Percentiles rank a stretch among this genome's conserved stretches.
Conservation (phyloP, 192 early-diverging fungal species). For the Coemansia sp. region DNA sequence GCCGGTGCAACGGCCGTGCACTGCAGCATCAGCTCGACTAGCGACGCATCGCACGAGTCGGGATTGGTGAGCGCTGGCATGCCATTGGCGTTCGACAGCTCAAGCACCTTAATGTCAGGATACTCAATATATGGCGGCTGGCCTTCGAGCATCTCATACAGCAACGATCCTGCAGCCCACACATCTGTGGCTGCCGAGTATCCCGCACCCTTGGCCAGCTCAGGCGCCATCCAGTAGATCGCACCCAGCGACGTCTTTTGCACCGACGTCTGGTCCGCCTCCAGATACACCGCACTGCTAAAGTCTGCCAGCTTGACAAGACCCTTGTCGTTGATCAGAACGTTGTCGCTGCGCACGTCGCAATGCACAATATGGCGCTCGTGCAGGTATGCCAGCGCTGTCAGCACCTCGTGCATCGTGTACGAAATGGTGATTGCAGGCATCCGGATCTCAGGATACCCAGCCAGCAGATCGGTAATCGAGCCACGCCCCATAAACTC, state of each 20-base stretch:
- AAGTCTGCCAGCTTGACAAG: slow-evolving; percentile 68
- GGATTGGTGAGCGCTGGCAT: slow-evolving; percentile 29
- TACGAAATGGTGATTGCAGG: slow-evolving; percentile 41
- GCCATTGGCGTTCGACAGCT: slow-evolving; percentile 52
- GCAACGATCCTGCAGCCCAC: slow-evolving; percentile 52
- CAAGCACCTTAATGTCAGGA: slow-evolving; percentile 53
- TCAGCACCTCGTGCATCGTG: slow-evolving; percentile 50
- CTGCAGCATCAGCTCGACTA: slow-evolving; percentile 42
- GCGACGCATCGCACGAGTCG: slow-evolving; percentile 26
- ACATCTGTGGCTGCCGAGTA: slow-evolving; percentile 49
- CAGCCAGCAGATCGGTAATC: slow-evolving; percentile 53
- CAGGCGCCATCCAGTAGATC: slow-evolving; percentile 58
- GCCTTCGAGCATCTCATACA: slow-evolving; percentile 57
- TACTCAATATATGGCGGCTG: slow-evolving; percentile 58
- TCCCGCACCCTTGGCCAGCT: slow-evolving; percentile 50
- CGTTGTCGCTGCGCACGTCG: slow-evolving; percentile 58
- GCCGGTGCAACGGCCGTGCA: slow-evolving; percentile 24
- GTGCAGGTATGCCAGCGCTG: slow-evolving; percentile 55
- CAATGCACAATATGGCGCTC: slow-evolving; percentile 53
- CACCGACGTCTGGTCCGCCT: slow-evolving; percentile 36
- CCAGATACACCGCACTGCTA: slow-evolving; percentile 49
- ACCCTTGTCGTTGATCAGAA: slow-evolving; percentile 57
- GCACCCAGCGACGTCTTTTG: slow-evolving; percentile 50
- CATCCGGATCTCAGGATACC: slow-evolving; percentile 54
- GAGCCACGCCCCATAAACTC: slow-evolving; percentile 58